Base-by-base conservation (phyloP, 306 rosid genomes). In the Castanospermum australe region DNA sequence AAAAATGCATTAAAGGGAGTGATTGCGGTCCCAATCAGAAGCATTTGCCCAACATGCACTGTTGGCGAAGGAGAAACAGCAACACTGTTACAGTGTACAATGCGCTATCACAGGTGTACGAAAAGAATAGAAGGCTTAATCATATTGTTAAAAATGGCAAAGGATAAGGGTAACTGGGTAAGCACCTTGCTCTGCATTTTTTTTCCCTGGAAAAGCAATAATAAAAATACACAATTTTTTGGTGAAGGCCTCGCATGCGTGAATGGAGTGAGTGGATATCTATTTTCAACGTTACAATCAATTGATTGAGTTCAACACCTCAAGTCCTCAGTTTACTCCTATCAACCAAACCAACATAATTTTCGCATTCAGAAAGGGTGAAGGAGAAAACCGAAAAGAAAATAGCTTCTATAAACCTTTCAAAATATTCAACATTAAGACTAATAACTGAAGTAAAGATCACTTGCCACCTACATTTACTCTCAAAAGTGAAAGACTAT, bases 371-470 rank as follows among this genome's bases (percentile, higher is more conserved):
- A 36, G 33, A 51, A 65, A 33, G 32, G 63, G 39, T 4, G 24
- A 28, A 59, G 51, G 66, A 7, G 77, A 47, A 36, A 64, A 59
- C 71, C 48, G 3, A 10, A 50, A 30, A 5, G 14, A 10, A 67
- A 24, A 42, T 20, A 73, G 73, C 36, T 65, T 54, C 65, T 57
- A 65, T 50, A 76, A 57, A 71, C 57, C 41, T 61, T 48, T 76
- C 30, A 38, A 33, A 59, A 39, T 45, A 75, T 52, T 47, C 42
- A 54, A 32, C 13, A 62, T 35, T 28, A 36, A 76, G 45, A 39
- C 24, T 71, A 69, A 42, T 55, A 71, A 68, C 8, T 73, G 60
- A 39, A 36, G 73, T 33, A 38, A 78, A 81, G 45, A 78, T 57
- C 73, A 44, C 30, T 81, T 17, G 59, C 33, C 81, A 67, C 20